Evolutionary conservation across 441 rosid species (phyloP).

Genomic region (Capsella rubella): DNA sequence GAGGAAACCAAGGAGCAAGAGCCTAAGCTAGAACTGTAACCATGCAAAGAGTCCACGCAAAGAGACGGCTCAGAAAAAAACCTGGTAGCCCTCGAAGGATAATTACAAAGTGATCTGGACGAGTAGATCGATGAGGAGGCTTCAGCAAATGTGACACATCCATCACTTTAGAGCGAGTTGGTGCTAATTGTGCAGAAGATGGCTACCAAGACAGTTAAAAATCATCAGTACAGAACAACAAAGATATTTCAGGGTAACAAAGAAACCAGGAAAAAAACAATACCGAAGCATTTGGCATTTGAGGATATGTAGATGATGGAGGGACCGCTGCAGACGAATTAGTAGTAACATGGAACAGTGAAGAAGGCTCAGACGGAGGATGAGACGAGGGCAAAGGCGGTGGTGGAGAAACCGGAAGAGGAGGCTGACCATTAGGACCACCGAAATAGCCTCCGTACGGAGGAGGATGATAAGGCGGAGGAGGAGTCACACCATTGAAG

Average conservation of each 20-base stretch:
- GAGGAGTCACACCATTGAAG: constrained; percentile 36
- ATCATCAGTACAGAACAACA: too few relatives aligned
- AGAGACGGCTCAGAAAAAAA: constrained; percentile 29
- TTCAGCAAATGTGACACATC: constrained; percentile 76
- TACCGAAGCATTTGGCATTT: constrained; percentile 52
- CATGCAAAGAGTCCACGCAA: background rate
- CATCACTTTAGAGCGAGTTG: constrained; percentile 57
- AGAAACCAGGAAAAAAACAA: constrained; percentile 38
- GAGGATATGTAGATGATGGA: constrained; percentile 45
- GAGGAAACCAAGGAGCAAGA: background rate
- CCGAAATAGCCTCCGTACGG: constrained; percentile 43
- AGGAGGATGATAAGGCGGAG: constrained; percentile 29
- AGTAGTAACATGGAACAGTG: constrained; percentile 60
- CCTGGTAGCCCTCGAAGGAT: constrained; percentile 96
- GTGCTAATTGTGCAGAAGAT: constrained; percentile 44
- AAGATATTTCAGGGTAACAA: constrained; percentile 9
- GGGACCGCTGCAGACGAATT: constrained; percentile 43
- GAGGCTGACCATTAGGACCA: constrained; percentile 54
- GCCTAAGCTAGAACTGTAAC: background rate
- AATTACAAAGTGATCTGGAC: constrained; percentile 83
- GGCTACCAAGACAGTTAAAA: constrained; percentile 24
- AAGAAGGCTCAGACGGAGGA: constrained; percentile 51
- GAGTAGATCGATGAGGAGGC: constrained; percentile 67
- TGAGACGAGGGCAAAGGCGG: constrained; percentile 63
- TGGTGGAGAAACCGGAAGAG: constrained; percentile 76